Conservation (phyloP, 228 moss, liverwort and hornwort genomes). For the Sphagnum magellanicum region DNA sequence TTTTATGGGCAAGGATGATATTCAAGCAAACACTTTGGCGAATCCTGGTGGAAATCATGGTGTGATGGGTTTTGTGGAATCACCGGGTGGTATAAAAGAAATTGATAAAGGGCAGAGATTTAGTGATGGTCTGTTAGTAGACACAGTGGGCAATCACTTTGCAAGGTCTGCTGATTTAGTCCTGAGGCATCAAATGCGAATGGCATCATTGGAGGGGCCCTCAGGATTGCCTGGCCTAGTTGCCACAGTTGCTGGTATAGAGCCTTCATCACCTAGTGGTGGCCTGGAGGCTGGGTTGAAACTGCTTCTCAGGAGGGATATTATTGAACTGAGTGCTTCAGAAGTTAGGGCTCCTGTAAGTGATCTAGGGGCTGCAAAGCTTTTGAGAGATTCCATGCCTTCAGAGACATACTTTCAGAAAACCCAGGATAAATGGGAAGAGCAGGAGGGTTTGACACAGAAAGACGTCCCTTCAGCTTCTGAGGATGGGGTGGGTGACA, state of each 20-base stretch:
- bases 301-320: neutral
- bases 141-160: too few relatives aligned
- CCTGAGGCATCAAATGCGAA: neutral
- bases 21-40: conserved; percentile 1
- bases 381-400: neutral
- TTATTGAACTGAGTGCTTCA: neutral
- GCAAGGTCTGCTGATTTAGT: too few relatives aligned
- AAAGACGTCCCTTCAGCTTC: neutral
- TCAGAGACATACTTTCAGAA: neutral
- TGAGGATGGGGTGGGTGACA: conserved; percentile 3
- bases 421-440: neutral
- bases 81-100: too few relatives aligned
- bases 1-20: conserved; percentile 14
- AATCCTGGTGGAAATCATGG: neutral
- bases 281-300: neutral
- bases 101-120: too few relatives aligned
- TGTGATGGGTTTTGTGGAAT: too few relatives aligned
- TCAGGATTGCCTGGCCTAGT: neutral
- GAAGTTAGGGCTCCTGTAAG: neutral
- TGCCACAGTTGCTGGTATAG: neutral
- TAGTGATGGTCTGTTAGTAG: too few relatives aligned
- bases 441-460: neutral
- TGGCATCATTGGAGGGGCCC: neutral
- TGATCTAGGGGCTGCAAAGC: neutral
- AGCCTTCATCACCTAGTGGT: neutral